phyloP scores from a whole-genome alignment of 2,329 filamentous ascomycete genomes.

The Phialophora verrucosa region DNA sequence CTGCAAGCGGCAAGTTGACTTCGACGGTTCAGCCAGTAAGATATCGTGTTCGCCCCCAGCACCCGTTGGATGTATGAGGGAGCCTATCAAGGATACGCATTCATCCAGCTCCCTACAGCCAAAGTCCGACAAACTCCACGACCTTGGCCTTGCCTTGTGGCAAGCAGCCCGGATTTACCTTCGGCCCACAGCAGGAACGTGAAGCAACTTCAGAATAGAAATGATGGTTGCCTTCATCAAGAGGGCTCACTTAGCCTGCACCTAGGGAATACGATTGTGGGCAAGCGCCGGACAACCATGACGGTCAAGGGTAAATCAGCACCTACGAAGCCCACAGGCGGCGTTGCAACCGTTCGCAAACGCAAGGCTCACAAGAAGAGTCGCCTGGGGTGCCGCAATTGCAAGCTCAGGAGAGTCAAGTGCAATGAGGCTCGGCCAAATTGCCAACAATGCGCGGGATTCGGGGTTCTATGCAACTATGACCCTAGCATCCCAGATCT shows the following conservation, averaged over 20 bases:
- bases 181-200: not conserved
- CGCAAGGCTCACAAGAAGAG: conserved; percentile 46
- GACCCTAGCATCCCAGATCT: conserved; percentile 42
- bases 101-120: not conserved
- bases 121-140: conserved; percentile 19
- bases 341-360: conserved; percentile 13
- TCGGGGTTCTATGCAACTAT: conserved; percentile 56
- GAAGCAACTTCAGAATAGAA: not conserved
- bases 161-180: not conserved
- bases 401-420: conserved; percentile 60
- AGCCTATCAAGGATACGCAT: not conserved
- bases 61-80: not conserved
- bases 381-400: conserved; percentile 58
- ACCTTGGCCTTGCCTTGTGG: not conserved
- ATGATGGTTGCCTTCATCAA: not conserved
- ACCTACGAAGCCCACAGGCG: not conserved
- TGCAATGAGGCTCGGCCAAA: conserved; percentile 56
- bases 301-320: conserved; percentile 3
- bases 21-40: conserved; percentile 5
- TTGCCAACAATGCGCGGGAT: conserved; percentile 52
- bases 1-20: conserved; percentile 4
- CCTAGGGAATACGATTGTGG: not conserved
- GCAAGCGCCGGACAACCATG: conserved; percentile 4
- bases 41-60: not conserved
- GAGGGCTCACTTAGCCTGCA: not conserved